phyloP scores from a whole-genome alignment of 352 stramenopile genomes.

The Pythium insidiosum region DNA sequence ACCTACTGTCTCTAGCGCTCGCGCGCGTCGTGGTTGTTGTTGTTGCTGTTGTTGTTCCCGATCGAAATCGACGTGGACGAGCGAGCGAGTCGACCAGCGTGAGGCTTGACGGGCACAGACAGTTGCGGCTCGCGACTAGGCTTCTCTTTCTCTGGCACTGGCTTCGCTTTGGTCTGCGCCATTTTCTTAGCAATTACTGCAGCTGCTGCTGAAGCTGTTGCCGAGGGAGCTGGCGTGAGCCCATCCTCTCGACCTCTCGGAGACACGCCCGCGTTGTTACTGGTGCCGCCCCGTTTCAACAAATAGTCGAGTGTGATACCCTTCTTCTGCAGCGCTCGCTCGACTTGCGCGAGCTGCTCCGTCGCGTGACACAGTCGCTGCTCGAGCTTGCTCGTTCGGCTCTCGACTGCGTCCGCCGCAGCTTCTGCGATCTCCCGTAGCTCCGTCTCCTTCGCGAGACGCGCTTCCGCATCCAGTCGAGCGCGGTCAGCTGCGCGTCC shows the following conservation, averaged over 20 bases:
- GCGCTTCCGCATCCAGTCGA: conserved; percentile 22
- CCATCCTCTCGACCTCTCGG: too few species aligned
- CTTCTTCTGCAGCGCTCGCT: conserved; percentile 42
- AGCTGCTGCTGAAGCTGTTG: too few species aligned
- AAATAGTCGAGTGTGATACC: conserved; percentile 64
- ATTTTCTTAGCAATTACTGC: not conserved
- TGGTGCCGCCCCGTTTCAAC: conserved; percentile 21
- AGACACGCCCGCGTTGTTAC: not conserved
- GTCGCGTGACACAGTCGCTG: conserved; percentile 18
- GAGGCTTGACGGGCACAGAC: too few species aligned
- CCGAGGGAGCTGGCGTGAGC: too few species aligned
- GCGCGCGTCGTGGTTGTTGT: conserved; percentile 6
- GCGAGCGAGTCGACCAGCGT: too few species aligned
- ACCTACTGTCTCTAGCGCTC: conserved; percentile 9
- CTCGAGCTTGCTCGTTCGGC: conserved; percentile 25
- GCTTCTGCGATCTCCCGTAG: conserved; percentile 35
- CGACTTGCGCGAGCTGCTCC: conserved; percentile 26
- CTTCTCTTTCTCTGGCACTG: too few species aligned
- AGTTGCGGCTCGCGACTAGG: too few species aligned
- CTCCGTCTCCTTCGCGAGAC: conserved; percentile 25
- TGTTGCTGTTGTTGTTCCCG: conserved; percentile 11
- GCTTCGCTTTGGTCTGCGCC: not conserved
- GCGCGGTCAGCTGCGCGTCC: conserved; percentile 19
- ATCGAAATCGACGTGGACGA: not conserved
- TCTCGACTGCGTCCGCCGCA: conserved; percentile 35